A percentile compares a stretch with the other conserved stretches of the same genome.
Conservation (phyloP, 331 rosid genomes). For the Quercus phellos region DNA sequence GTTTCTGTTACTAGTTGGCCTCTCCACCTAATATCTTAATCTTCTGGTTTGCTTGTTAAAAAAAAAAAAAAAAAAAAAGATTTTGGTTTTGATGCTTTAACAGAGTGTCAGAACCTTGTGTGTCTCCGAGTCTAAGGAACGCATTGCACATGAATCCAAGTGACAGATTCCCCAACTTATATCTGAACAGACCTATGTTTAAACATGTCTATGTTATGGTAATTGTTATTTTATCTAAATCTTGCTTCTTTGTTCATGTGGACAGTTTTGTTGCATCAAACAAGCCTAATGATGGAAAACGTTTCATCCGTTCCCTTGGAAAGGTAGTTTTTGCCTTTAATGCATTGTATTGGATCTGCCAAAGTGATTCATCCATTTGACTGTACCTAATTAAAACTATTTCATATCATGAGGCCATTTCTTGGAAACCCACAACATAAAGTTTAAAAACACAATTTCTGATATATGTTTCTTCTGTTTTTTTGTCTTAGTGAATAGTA, state of each 20-base stretch:
- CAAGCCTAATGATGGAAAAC: constrained; percentile 77
- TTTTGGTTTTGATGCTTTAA: background rate
- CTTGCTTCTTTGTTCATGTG: constrained; percentile 7
- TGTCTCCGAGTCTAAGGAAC: background rate
- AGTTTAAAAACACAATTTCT: too few relatives aligned
- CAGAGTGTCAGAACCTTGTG: background rate
- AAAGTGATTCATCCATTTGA: background rate
- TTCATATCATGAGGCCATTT: background rate
- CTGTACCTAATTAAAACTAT: background rate
- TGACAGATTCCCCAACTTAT: background rate
- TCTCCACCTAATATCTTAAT: background rate
- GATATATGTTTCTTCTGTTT: too few relatives aligned
- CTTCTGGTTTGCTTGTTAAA: too few relatives aligned
- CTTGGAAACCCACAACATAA: background rate
- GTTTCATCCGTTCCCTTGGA: constrained; percentile 66
- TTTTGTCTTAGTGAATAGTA: background rate
- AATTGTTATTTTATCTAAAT: constrained; percentile 1
- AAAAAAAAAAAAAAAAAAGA: too few relatives aligned
- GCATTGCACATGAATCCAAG: background rate
- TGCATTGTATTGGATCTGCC: background rate
- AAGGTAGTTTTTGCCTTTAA: constrained; percentile 52
- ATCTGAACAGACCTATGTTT: background rate
- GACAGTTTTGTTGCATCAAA: constrained; percentile 65
- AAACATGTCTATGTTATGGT: background rate
- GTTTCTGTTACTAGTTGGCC: background rate